phyloP scores from a whole-genome alignment of 495 filamentous ascomycete species.

The Aspergillus homomorphus region DNA sequence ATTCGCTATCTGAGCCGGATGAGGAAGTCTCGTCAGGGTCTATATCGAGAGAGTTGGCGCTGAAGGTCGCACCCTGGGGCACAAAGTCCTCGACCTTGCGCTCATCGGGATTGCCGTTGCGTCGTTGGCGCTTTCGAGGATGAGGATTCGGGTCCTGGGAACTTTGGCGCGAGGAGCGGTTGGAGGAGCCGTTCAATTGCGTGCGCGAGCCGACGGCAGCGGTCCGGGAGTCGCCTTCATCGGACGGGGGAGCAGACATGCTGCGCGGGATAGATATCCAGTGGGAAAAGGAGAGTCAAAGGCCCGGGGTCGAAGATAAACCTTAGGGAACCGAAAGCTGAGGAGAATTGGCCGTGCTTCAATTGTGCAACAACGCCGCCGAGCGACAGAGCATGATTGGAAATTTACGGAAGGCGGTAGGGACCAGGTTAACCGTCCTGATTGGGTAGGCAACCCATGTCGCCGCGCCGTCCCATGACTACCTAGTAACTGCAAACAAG shows the following conservation, averaged over 20 bases:
- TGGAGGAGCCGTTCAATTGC: slow-evolving; percentile 25
- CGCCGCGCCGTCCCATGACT: no score
- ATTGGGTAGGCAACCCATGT: background rate
- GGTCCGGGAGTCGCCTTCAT: slow-evolving; percentile 44
- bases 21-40: slow-evolving; percentile 37
- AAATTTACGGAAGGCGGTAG: slow-evolving; percentile 3
- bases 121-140: slow-evolving; percentile 32
- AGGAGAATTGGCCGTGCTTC: background rate
- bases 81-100: slow-evolving; percentile 36
- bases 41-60: slow-evolving; percentile 29
- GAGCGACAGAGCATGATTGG: background rate
- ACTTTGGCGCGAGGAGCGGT: slow-evolving; percentile 23
- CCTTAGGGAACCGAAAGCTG: background rate
- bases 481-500: no score
- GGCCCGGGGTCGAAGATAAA: background rate
- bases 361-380: background rate
- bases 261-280: background rate
- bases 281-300: background rate
- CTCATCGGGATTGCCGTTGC: slow-evolving; percentile 21
- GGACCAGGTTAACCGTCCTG: background rate
- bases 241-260: slow-evolving; percentile 34
- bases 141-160: slow-evolving; percentile 26
- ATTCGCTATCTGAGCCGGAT: slow-evolving; percentile 26
- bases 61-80: slow-evolving; percentile 40
- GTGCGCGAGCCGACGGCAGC: slow-evolving; percentile 34